Evolutionary conservation across 1,139 yeast species (phyloP).

Genomic region (Casaregolazyma suthepensis): DNA sequence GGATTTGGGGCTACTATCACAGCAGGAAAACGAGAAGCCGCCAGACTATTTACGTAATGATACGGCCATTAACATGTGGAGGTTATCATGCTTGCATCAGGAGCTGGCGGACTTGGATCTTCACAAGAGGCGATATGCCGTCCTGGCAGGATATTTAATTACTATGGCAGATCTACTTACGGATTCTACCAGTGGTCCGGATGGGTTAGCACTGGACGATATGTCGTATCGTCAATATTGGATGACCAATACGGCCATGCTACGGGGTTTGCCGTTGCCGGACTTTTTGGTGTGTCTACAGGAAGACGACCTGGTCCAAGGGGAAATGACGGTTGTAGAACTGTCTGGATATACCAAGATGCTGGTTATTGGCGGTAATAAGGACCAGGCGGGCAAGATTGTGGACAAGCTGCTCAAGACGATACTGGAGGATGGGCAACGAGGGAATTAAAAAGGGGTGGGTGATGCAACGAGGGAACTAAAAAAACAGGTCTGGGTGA

Average conservation of each 20-base stretch:
- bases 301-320: constrained; percentile 18
- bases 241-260: constrained; percentile 22
- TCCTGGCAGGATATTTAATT: constrained; percentile 26
- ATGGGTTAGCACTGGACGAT: constrained; percentile 6
- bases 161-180: constrained; percentile 26
- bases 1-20: constrained; percentile 16
- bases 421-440: background rate
- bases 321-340: constrained; percentile 23
- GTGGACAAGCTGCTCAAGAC: constrained; percentile 20
- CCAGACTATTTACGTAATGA: constrained; percentile 20
- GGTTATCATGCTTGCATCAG: constrained; percentile 27
- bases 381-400: constrained; percentile 19
- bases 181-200: constrained; percentile 9
- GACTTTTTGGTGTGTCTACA: constrained; percentile 24
- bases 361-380: constrained; percentile 22
- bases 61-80: constrained; percentile 26
- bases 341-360: constrained; percentile 22
- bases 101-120: constrained; percentile 18
- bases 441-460: background rate
- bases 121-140: constrained; percentile 14
- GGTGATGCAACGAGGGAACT: too few species aligned
- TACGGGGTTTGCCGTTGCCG: constrained; percentile 27
- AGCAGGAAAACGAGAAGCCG: constrained; percentile 12
- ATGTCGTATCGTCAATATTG: constrained; percentile 22
- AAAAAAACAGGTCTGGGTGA: background rate